A percentile compares a stretch with the other conserved stretches of the same genome.
These are phyloP conservation scores for Myriosclerotinia curreyana DNA, from an alignment of 2,329 filamentous ascomycete species.

Conservation along the genomic window DNA sequence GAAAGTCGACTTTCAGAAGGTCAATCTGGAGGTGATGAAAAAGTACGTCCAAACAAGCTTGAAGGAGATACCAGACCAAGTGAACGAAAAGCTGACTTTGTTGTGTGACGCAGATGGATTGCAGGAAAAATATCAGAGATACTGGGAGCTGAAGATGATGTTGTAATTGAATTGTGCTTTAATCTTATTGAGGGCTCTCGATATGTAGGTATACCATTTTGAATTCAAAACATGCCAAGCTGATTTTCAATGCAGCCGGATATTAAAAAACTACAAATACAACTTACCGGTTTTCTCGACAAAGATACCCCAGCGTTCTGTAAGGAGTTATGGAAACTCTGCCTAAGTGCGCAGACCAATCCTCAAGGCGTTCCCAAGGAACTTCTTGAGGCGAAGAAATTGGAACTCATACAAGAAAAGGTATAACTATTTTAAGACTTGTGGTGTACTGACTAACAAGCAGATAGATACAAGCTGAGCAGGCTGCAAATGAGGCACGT, in stretches of 20 bases:
- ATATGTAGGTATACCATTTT: slow-evolving; percentile 56
- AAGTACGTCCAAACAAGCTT: slow-evolving; percentile 59
- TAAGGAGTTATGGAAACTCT: slow-evolving; percentile 88
- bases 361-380: slow-evolving; percentile 92
- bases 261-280: slow-evolving; percentile 92
- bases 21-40: slow-evolving; percentile 97
- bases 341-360: slow-evolving; percentile 84
- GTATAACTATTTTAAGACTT: slow-evolving; percentile 47
- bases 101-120: slow-evolving; percentile 70
- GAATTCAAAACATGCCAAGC: slow-evolving; percentile 25
- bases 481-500: slow-evolving; percentile 71
- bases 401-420: slow-evolving; percentile 93
- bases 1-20: slow-evolving; percentile 96
- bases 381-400: slow-evolving; percentile 91
- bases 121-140: slow-evolving; percentile 82
- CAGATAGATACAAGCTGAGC: slow-evolving; percentile 73
- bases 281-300: slow-evolving; percentile 91
- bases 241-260: slow-evolving; percentile 64
- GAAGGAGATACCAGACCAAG: slow-evolving; percentile 13
- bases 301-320: slow-evolving; percentile 88
- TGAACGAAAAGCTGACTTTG: slow-evolving; percentile 26
- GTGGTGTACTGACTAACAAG: slow-evolving; percentile 24
- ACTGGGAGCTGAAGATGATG: slow-evolving; percentile 89
- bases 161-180: slow-evolving; percentile 82
- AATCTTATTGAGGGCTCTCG: slow-evolving; percentile 69